A percentile compares a stretch with the other conserved stretches of the same genome.
Conservation (phyloP, 1,139 yeast species). For the Fermentozyma sake region DNA sequence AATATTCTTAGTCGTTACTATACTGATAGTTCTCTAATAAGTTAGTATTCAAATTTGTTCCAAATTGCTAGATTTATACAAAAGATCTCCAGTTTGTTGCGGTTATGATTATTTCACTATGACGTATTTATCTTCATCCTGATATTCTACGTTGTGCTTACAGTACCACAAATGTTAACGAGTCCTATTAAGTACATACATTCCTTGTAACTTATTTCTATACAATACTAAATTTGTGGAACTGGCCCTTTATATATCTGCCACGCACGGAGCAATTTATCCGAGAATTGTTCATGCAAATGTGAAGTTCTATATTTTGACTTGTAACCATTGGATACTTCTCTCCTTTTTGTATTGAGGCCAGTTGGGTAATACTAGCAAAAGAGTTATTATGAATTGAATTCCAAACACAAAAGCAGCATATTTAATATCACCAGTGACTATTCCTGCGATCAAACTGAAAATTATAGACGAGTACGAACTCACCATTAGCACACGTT, state of each 20-base stretch:
- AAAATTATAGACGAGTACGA: conserved; percentile 22
- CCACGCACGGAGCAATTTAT: neutral
- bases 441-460: conserved; percentile 44
- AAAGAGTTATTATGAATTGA: conserved; percentile 27
- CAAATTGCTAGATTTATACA: too few species aligned
- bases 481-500: conserved; percentile 16
- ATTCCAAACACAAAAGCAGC: conserved; percentile 34
- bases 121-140: too few species aligned
- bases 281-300: neutral
- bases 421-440: conserved; percentile 33
- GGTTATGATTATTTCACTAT: too few species aligned
- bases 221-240: too few species aligned
- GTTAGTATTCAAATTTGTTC: too few species aligned
- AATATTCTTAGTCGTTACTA: too few species aligned
- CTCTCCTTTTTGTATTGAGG: conserved; percentile 37
- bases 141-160: too few species aligned
- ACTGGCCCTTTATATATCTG: conserved; percentile 1
- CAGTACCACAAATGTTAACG: too few species aligned
- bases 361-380: conserved; percentile 53
- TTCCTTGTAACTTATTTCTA: conserved; percentile 2
- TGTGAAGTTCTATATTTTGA: conserved; percentile 6
- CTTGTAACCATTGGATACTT: conserved; percentile 13
- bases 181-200: conserved; percentile 14
- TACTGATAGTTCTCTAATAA: too few species aligned
- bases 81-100: too few species aligned